phyloP scores from a whole-genome alignment of 2,329 filamentous ascomycete genomes.

The Cordyceps fumosorosea region DNA sequence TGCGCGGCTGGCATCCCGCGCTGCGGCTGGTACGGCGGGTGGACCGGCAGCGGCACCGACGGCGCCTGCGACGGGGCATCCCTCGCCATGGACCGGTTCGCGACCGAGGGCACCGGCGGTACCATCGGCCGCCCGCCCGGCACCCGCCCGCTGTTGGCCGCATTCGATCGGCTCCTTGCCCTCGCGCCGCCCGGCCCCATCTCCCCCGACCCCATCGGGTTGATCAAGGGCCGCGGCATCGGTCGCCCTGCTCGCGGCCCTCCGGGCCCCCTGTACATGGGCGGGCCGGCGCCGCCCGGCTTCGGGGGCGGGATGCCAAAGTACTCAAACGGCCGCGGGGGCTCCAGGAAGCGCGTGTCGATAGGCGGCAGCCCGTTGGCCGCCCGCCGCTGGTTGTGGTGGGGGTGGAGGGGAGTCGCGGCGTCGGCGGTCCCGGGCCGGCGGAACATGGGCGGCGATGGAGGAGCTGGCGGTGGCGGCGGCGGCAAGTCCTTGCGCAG shows the following conservation, averaged over 20 bases:
- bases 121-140: neutral
- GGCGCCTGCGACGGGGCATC: neutral
- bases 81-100: slow-evolving; percentile 10
- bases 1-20: neutral
- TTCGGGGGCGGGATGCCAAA: neutral
- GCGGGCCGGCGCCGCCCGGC: slow-evolving; percentile 34
- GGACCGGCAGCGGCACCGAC: neutral
- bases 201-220: neutral
- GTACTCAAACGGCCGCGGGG: slow-evolving; percentile 36
- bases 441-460: neutral
- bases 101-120: slow-evolving; percentile 17
- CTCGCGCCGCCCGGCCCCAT: neutral
- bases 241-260: neutral
- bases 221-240: neutral
- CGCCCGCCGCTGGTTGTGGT: neutral
- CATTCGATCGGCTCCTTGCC: slow-evolving; percentile 2
- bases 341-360: slow-evolving; percentile 53
- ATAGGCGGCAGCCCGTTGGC: slow-evolving; percentile 57
- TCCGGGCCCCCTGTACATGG: neutral
- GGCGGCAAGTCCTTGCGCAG: slow-evolving; percentile 13
- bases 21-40: neutral
- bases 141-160: neutral
- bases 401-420: slow-evolving; percentile 4
- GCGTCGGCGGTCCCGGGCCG: slow-evolving; percentile 23
- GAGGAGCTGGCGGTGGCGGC: neutral